Percentiles rank a stretch among this genome's conserved stretches.
Evolutionary conservation across 345 rosid species (phyloP).

Genomic region (Erodium maritimum): DNA sequence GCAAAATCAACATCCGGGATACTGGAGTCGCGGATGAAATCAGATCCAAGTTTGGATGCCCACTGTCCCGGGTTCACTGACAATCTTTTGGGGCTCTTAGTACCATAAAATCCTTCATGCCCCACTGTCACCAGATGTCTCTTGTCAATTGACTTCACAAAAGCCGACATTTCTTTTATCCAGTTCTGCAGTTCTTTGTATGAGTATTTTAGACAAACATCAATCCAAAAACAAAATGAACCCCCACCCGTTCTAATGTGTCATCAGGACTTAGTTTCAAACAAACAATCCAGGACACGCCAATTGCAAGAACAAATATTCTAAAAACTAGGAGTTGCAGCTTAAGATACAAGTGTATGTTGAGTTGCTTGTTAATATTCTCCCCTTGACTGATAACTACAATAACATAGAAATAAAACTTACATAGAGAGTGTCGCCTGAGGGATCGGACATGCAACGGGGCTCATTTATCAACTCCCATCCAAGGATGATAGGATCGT

Average conservation of each 20-base stretch:
- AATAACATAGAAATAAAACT: constrained; percentile 10
- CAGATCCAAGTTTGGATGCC: constrained; percentile 81
- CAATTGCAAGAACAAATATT: no score
- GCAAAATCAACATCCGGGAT: constrained; percentile 54
- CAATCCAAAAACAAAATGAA: background rate
- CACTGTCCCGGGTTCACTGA: constrained; percentile 70
- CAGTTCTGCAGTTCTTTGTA: constrained; percentile 47
- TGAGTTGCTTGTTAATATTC: background rate
- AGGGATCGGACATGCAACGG: constrained; percentile 78
- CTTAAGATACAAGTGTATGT: background rate
- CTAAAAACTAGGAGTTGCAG: no score
- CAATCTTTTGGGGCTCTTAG: constrained; percentile 57
- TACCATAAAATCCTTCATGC: constrained; percentile 92
- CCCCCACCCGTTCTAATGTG: no score
- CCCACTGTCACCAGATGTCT: constrained; percentile 85
- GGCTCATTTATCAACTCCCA: constrained; percentile 98
- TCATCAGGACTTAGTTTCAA: no score
- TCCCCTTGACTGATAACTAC: background rate
- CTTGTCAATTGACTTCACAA: constrained; percentile 70
- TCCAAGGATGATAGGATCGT: constrained; percentile 83
- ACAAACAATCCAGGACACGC: no score
- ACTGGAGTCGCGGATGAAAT: constrained; percentile 67
- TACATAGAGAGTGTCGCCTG: constrained; percentile 90
- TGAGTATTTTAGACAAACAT: constrained; percentile 1
- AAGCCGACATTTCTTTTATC: constrained; percentile 81